phyloP scores from a whole-genome alignment of 352 stramenopile species.

The Phytophthora fragariaefolia region DNA sequence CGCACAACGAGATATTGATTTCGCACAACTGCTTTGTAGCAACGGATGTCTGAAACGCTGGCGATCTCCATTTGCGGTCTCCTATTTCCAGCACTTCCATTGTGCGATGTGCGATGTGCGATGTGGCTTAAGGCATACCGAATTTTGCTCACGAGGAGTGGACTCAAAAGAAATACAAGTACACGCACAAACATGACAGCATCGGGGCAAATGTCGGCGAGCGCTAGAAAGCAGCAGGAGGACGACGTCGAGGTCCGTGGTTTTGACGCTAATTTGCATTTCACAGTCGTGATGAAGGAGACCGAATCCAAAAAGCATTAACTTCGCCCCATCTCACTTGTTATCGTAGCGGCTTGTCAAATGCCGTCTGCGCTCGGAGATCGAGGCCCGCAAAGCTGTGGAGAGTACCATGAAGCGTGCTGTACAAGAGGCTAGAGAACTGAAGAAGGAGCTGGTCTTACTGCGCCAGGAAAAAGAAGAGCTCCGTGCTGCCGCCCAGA shows the following conservation, averaged over 20 bases:
- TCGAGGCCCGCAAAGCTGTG: slow-evolving; percentile 71
- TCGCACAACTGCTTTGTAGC: no score
- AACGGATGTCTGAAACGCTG: slow-evolving; percentile 13
- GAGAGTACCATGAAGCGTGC: slow-evolving; percentile 81
- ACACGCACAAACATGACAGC: slow-evolving; percentile 19
- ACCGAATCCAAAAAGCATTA: not conserved
- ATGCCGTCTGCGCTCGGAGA: slow-evolving; percentile 77
- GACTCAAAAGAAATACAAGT: not conserved
- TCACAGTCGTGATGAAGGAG: not conserved
- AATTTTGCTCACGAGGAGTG: slow-evolving; percentile 15
- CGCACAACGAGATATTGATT: no score
- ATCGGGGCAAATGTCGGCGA: slow-evolving; percentile 40
- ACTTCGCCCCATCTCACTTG: not conserved
- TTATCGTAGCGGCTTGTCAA: slow-evolving; percentile 66
- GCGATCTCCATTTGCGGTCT: not conserved
- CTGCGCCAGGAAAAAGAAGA: slow-evolving; percentile 81
- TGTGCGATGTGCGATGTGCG: not conserved
- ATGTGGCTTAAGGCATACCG: slow-evolving; percentile 12
- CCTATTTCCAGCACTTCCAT: slow-evolving; percentile 28
- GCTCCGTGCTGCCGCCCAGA: slow-evolving; percentile 35
- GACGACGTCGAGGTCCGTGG: slow-evolving; percentile 62
- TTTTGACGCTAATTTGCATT: not conserved
- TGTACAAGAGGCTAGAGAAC: slow-evolving; percentile 69
- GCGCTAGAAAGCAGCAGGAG: slow-evolving; percentile 63
- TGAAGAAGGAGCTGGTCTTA: slow-evolving; percentile 81